Percentiles rank a stretch among this genome's conserved stretches.
Conservation (phyloP, 805 yeast genomes). For the Torulaspora gathmanii region DNA sequence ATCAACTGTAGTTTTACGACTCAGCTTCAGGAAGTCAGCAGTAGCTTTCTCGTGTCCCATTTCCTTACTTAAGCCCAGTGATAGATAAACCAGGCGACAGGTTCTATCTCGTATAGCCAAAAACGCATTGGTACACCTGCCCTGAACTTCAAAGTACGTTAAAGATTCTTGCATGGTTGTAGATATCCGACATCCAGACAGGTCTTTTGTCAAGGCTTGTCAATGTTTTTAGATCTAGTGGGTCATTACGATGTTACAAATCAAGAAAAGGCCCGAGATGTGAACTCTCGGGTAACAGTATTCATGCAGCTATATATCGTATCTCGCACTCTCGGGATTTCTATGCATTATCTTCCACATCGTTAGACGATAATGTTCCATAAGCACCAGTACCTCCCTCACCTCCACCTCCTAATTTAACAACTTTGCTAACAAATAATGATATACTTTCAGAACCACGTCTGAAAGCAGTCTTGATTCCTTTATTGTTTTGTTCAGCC, state of each 20-base stretch:
- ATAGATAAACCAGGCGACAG: constrained; percentile 17
- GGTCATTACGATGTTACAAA: too few relatives aligned
- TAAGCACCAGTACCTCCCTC: constrained; percentile 12
- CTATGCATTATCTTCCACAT: constrained; percentile 4
- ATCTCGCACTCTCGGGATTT: background rate
- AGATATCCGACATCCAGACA: background rate
- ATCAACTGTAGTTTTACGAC: constrained; percentile 18
- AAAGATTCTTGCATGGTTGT: constrained; percentile 9
- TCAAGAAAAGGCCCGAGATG: too few relatives aligned
- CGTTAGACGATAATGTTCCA: constrained; percentile 16
- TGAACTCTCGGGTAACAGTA: background rate
- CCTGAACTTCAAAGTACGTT: constrained; percentile 16
- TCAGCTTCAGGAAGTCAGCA: constrained; percentile 11
- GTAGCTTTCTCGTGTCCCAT: constrained; percentile 11
- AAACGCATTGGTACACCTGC: constrained; percentile 13
- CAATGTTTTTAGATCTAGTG: too few relatives aligned
- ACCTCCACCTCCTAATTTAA: constrained; percentile 10
- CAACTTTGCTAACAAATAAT: constrained; percentile 29
- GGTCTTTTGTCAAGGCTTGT: too few relatives aligned
- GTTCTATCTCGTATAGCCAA: constrained; percentile 14
- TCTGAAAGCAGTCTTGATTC: constrained; percentile 33
- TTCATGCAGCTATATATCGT: background rate
- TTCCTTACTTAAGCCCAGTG: constrained; percentile 19
- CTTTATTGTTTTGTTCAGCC: constrained; percentile 27
- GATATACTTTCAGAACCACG: constrained; percentile 40